Base-by-base conservation (phyloP, 176 grass and related monocot genomes). In the Bothriochloa decipiens region DNA sequence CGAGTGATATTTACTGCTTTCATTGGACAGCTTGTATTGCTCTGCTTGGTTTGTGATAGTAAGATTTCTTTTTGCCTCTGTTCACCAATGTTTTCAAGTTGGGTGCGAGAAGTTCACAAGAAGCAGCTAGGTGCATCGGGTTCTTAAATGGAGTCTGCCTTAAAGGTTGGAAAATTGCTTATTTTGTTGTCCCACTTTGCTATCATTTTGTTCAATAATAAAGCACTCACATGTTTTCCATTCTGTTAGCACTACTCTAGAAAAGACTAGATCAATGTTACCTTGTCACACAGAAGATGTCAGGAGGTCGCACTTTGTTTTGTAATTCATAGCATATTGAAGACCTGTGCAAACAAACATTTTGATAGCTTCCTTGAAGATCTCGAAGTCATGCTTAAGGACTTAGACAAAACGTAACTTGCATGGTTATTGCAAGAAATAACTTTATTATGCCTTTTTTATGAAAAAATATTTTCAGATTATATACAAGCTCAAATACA, bases 21-120 rank as follows among this genome's bases (percentile, higher is more conserved):
- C 47, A 83, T 60, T n/a, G 46, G 57, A 57, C 29, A 71, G 42
- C 7, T 81, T 28, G 72, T 68, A 36, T 69, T 82, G 60, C 27
- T 91, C 26, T 86, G 15, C 61, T 80, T 74, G 12, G 37, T 78
- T 23, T 72, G 72, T 83, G 26, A 62, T 42, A 74, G 15, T 63
- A 75, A 60, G 12, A 68, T 23, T 46, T 6, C 62, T 68, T 86
- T 25, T 36, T 14, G n/a, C 47, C 4, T 77, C 55, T 58, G 67
- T 79, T 72, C 4, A 84, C 42, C 20, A 18, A 76, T 81, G 29
- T 46, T 85, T 86, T 91, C 58, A 83, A 98, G 95, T 88, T 98
- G 88, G 92, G 92, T 72, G 95, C 95, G 27, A 89, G 95, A 91
- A 97, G 95, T 77, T 97, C 95, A 78, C 92, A 97, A 87, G 95